These are phyloP conservation scores for Erythrophleum fordii DNA, from an alignment of 306 rosid genomes.

Conservation along the genomic window DNA sequence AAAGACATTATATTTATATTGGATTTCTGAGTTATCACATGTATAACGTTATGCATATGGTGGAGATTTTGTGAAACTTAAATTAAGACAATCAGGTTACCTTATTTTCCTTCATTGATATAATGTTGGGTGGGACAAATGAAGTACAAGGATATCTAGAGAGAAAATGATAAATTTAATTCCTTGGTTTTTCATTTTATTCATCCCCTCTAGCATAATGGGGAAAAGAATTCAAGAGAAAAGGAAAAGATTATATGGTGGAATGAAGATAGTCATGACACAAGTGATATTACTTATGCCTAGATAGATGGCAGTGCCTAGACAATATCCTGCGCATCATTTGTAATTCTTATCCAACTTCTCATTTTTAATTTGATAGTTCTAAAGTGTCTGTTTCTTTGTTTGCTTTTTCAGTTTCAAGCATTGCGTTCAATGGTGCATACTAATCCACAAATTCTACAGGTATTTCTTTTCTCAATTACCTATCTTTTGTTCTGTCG, in stretches of 20 bases:
- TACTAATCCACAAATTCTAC: conserved; percentile 94
- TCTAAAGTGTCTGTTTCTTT: conserved; percentile 28
- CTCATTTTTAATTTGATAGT: neutral
- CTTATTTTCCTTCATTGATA: neutral
- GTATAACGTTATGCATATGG: neutral
- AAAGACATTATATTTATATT: neutral
- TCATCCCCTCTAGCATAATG: neutral
- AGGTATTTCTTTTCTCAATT: conserved; percentile 55
- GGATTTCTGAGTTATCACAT: neutral
- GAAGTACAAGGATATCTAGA: conserved; percentile 9
- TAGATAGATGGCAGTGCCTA: conserved; percentile 2
- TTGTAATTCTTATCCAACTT: conserved; percentile 20
- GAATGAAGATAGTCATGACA: conserved; percentile 11
- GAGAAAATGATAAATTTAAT: neutral
- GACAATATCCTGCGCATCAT: conserved; percentile 5
- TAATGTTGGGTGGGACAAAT: conserved; percentile 8
- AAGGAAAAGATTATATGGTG: neutral
- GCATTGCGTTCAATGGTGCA: conserved; percentile 90
- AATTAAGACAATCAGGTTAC: neutral
- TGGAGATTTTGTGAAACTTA: conserved; percentile 15
- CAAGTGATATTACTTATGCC: conserved; percentile 2
- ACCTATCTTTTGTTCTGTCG: conserved; percentile 17
- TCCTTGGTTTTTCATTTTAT: neutral
- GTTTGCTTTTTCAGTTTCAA: conserved; percentile 50
- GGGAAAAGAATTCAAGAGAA: neutral